Conservation (phyloP, 805 yeast genomes). For the Spathaspora arborariae region DNA sequence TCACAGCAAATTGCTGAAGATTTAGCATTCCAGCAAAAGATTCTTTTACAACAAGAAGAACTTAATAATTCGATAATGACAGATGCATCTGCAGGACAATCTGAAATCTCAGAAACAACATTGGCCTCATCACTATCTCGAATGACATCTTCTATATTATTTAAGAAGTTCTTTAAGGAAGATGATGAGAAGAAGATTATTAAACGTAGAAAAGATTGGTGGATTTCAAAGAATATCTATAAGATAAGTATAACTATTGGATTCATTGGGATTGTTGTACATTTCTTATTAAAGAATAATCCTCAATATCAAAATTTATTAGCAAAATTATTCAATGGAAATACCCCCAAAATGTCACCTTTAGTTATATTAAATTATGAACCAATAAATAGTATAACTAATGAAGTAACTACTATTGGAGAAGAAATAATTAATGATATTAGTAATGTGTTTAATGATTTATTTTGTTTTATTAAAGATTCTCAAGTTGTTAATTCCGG, state of each 20-base stretch:
- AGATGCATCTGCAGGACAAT: conserved; percentile 12
- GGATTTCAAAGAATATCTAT: conserved; percentile 19
- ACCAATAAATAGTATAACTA: conserved; percentile 6
- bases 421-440: conserved; percentile 9
- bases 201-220: conserved; percentile 11
- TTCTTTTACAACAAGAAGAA: conserved; percentile 22
- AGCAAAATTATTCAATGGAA: not conserved
- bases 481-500: conserved; percentile 17
- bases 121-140: conserved; percentile 25
- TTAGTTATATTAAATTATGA: conserved; percentile 5
- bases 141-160: conserved; percentile 26
- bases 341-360: conserved; percentile 3
- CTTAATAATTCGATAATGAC: conserved; percentile 18
- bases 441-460: conserved; percentile 11
- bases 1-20: conserved; percentile 23
- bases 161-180: conserved; percentile 24
- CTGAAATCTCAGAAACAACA: conserved; percentile 25
- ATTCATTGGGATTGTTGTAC: conserved; percentile 34
- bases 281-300: conserved; percentile 27
- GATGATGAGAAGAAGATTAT: conserved; percentile 8
- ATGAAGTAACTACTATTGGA: conserved; percentile 9
- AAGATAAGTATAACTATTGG: conserved; percentile 37
- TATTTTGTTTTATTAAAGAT: conserved; percentile 12
- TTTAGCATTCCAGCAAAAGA: conserved; percentile 17
- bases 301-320: conserved; percentile 4